Evolutionary conservation across 441 rosid genomes (phyloP).

Genomic region (Croton laevigatus): DNA sequence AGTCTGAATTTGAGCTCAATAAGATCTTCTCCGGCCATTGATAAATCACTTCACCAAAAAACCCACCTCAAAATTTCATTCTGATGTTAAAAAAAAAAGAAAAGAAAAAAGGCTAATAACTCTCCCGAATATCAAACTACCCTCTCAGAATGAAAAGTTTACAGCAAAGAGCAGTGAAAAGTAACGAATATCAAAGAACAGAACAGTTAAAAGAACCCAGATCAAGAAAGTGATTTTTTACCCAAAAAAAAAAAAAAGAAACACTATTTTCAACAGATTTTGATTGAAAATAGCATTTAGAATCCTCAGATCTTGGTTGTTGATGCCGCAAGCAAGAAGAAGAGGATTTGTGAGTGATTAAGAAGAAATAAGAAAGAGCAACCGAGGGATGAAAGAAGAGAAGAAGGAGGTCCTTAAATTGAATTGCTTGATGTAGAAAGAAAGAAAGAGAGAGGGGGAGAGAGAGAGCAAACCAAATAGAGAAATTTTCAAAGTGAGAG

Average conservation of each 20-base stretch:
- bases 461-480: slow-evolving; percentile 16
- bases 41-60: slow-evolving; percentile 23
- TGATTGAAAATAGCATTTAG: neutral
- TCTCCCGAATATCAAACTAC: slow-evolving; percentile 18
- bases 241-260: slow-evolving; percentile 18
- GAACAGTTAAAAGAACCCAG: slow-evolving; percentile 24
- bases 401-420: neutral
- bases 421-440: slow-evolving; percentile 29
- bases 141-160: slow-evolving; percentile 16
- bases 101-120: slow-evolving; percentile 3
- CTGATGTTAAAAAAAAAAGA: slow-evolving; percentile 10
- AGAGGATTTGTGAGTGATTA: neutral
- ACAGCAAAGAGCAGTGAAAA: slow-evolving; percentile 23
- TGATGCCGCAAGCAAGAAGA: neutral
- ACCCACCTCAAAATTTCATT: slow-evolving; percentile 28
- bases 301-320: slow-evolving; percentile 6
- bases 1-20: slow-evolving; percentile 76
- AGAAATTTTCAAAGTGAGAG: slow-evolving; percentile 15
- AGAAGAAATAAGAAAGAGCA: neutral
- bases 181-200: slow-evolving; percentile 19
- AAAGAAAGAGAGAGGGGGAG: neutral
- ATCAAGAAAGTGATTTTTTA: slow-evolving; percentile 11
- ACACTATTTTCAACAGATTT: slow-evolving; percentile 14
- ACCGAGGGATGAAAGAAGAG: slow-evolving; percentile 14
- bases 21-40: slow-evolving; percentile 65